These are phyloP conservation scores for Cucurbita argyrosperma DNA, from an alignment of 306 rosid species.

Conservation along the genomic window DNA sequence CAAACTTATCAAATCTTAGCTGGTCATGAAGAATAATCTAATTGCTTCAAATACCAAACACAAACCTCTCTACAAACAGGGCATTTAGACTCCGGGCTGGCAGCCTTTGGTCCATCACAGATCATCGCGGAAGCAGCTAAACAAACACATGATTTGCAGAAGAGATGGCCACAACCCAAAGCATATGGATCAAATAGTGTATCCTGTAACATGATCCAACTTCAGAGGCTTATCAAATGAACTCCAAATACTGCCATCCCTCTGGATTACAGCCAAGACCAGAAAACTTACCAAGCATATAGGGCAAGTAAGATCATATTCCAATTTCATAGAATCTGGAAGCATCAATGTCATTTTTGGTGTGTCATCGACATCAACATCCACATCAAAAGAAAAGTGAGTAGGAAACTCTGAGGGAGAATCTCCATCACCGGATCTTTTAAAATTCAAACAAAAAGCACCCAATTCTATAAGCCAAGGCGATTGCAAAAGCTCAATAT, in stretches of 20 bases:
- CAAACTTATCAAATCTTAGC: neutral
- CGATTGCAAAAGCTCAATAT: slow-evolving; percentile 69
- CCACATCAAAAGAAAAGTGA: slow-evolving; percentile 41
- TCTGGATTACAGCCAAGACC: neutral
- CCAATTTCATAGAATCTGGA: slow-evolving; percentile 52
- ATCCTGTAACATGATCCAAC: slow-evolving; percentile 32
- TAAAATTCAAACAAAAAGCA: slow-evolving; percentile 63
- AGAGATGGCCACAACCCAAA: slow-evolving; percentile 78
- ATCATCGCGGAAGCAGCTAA: slow-evolving; percentile 70
- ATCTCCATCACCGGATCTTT: slow-evolving; percentile 25
- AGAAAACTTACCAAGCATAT: slow-evolving; percentile 64
- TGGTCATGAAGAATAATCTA: neutral
- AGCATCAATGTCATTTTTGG: slow-evolving; percentile 51
- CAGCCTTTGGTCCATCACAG: slow-evolving; percentile 65
- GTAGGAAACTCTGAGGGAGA: slow-evolving; percentile 30
- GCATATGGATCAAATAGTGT: slow-evolving; percentile 68
- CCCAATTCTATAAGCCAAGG: slow-evolving; percentile 93
- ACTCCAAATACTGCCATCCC: neutral
- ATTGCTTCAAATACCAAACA: neutral
- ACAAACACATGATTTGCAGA: slow-evolving; percentile 90
- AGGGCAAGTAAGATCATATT: slow-evolving; percentile 70
- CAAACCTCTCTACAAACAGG: slow-evolving; percentile 93
- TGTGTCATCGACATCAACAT: slow-evolving; percentile 14
- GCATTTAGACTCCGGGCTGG: slow-evolving; percentile 47
- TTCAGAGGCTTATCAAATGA: slow-evolving; percentile 7